Evolutionary conservation across 2,329 filamentous ascomycete genomes (phyloP), one percentile per base, ranked within the genome.

Genomic region (Teratosphaeria destructans): DNA sequence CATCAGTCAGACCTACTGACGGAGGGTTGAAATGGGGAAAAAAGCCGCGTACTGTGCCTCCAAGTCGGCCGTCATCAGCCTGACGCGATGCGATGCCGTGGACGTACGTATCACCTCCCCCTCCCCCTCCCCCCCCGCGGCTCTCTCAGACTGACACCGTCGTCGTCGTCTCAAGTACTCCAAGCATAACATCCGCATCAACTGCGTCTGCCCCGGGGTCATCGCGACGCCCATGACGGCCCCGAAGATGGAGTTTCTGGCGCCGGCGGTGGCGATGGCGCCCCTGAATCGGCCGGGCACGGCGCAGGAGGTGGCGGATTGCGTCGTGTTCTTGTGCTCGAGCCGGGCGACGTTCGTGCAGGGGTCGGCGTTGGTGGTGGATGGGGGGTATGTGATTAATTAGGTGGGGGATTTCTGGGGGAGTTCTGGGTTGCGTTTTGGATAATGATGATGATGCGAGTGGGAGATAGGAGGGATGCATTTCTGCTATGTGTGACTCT

Each of bases 21-120:
- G 8, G 29, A 32, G 19, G 19, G 19, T 19, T 19, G 19, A 19
- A 19, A 19, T 19, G 19, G 19, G 19, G 19, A 1, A 19, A 7
- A 27, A 26, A 55, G 76, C 76, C 1, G 74, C 75, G 2, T 80
- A 80, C 60, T 77, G 73, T 59, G 77, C 76, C 1, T 75, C 73
- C 5, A 80, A 79, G 58, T 75, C 77, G 4, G 78, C 77, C 0
- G 73, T 79, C 0, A 74, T 78, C 7, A 72, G 72, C 43, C 68
- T 80, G 69, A 80, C 78, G 3, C 76, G 73, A 60, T 74, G 73
- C 56, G 77, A 79, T 69, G 78, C 78, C n/a, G 75, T 79, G 47
- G 76, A 79, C 63, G 76, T 77, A 57, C 62, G 72, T 66, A 1
- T 19, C 19, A 19, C 19, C 19, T 19, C 19, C 19, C 19, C 19